phyloP scores from a whole-genome alignment of 768 basidiomycete species.

The Gymnopilus junonius region DNA sequence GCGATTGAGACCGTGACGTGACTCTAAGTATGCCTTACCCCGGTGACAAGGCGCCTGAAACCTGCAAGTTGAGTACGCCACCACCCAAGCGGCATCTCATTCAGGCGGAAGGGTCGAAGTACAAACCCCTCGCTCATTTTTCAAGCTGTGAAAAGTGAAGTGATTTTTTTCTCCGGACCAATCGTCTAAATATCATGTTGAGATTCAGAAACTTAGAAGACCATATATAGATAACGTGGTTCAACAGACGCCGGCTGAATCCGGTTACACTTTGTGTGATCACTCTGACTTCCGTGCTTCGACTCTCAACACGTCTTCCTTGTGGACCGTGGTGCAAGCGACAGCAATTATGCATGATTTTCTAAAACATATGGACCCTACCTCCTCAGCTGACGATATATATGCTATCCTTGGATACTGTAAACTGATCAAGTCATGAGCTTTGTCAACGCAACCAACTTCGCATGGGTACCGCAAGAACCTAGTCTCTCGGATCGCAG shows the following conservation, averaged over 20 bases:
- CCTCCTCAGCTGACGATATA: not conserved
- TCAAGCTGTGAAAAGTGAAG: not conserved
- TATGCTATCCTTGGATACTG: not conserved
- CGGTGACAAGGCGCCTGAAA: constrained; percentile 23
- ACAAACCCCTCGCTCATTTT: not conserved
- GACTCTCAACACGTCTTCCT: not conserved
- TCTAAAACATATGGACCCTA: not conserved
- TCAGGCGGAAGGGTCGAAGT: too few relatives aligned
- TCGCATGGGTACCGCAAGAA: not conserved
- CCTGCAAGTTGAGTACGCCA: constrained; percentile 4
- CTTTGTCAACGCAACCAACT: not conserved
- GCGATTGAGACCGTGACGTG: constrained; percentile 28
- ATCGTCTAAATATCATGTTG: not conserved
- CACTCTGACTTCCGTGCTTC: not conserved
- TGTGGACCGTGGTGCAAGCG: not conserved
- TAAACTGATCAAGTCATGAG: not conserved
- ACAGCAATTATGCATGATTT: not conserved
- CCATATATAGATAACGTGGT: constrained; percentile 44
- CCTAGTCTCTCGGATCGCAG: not conserved
- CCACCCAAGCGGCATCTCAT: not conserved
- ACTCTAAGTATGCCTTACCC: constrained; percentile 20
- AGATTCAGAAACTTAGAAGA: constrained; percentile 15
- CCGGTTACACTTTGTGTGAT: not conserved
- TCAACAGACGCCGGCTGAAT: constrained; percentile 22
- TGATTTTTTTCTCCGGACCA: not conserved